A percentile compares a stretch with the other conserved stretches of the same genome.
These are phyloP conservation scores for Saccharum spontaneum DNA, from an alignment of 176 grass and related monocot species.

Conservation along the genomic window DNA sequence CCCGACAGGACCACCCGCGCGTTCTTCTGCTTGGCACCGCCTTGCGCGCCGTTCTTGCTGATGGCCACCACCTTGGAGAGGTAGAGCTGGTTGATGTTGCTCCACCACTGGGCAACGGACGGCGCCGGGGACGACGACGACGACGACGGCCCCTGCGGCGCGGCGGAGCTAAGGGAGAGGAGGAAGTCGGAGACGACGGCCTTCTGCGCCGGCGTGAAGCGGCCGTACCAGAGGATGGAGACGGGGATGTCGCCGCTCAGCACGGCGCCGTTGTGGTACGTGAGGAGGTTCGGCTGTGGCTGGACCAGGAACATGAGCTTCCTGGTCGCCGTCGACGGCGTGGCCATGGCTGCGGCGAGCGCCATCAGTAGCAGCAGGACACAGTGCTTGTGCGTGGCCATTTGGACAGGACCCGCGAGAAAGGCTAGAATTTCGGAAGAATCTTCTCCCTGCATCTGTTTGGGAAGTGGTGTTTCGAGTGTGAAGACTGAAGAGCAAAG, in stretches of 20 bases:
- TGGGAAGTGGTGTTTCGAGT: background rate
- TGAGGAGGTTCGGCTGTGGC: constrained; percentile 42
- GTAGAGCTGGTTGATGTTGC: constrained; percentile 33
- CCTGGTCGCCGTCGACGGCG: constrained; percentile 20
- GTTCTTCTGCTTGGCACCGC: too few relatives aligned
- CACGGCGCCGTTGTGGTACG: constrained; percentile 64
- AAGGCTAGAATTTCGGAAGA: background rate
- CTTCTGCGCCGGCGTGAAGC: constrained; percentile 59
- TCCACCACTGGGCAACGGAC: constrained; percentile 60
- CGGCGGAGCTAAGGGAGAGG: constrained; percentile 33
- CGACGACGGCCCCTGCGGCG: background rate
- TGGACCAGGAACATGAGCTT: constrained; percentile 45
- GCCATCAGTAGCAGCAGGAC: constrained; percentile 17
- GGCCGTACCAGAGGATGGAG: constrained; percentile 67
- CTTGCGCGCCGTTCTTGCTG: background rate
- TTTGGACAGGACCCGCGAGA: background rate
- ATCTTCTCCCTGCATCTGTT: background rate
- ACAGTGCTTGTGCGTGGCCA: constrained; percentile 15
- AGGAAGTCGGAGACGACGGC: constrained; percentile 63
- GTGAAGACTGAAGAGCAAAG: too few relatives aligned
- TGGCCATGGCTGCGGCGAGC: constrained; percentile 17
- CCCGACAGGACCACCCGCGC: too few relatives aligned
- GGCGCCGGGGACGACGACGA: background rate
- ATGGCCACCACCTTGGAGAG: constrained; percentile 15
- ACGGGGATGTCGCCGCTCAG: constrained; percentile 50